Conservation (phyloP, 2,329 filamentous ascomycete genomes). For the Arachnomyces sp. region DNA sequence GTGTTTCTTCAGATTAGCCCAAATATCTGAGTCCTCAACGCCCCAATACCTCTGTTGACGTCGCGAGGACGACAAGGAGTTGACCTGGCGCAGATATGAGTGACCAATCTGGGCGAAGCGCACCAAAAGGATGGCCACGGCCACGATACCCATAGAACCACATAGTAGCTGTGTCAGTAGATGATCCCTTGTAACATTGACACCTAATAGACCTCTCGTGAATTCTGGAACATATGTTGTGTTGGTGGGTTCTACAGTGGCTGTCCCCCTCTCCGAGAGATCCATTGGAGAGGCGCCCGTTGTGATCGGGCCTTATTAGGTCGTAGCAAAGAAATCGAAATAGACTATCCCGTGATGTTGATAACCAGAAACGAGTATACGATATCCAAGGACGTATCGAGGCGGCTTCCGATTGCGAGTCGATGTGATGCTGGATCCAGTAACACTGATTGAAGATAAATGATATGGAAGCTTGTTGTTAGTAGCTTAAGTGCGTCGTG, state of each 20-base stretch:
- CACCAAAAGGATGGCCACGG: conserved; percentile 31
- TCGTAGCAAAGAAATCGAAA: too few species aligned
- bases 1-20: conserved; percentile 40
- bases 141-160: conserved; percentile 25
- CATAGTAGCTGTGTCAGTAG: conserved; percentile 35
- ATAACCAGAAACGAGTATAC: too few species aligned
- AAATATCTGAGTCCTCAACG: conserved; percentile 32
- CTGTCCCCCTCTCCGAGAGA: conserved; percentile 11
- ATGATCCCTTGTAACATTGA: conserved; percentile 32
- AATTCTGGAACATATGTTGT: conserved; percentile 35
- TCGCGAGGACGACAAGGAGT: conserved; percentile 28
- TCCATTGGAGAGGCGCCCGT: conserved; percentile 14
- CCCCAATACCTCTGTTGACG: conserved; percentile 40
- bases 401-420: too few species aligned
- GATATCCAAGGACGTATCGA: too few species aligned
- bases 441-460: too few species aligned
- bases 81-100: conserved; percentile 38
- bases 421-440: too few species aligned
- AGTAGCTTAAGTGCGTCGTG: too few species aligned
- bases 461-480: too few species aligned
- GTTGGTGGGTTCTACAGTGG: conserved; percentile 21
- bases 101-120: conserved; percentile 38
- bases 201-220: conserved; percentile 32
- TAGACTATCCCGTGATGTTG: too few species aligned
- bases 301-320: not conserved